Conservation (phyloP, 106 monocot species). For the Dioscorea zingiberensis region DNA sequence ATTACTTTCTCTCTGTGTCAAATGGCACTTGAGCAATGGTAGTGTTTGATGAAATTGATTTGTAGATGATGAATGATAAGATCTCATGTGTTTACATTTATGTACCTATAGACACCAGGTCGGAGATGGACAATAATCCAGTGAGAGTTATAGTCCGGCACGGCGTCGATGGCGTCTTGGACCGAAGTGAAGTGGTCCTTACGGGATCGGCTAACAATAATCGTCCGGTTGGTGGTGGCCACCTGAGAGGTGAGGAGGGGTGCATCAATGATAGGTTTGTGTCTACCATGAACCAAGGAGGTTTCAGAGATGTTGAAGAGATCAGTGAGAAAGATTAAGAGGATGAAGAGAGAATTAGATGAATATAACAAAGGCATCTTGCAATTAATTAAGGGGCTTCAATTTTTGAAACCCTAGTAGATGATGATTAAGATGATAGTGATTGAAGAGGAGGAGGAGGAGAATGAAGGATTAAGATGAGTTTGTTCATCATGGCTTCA, state of each 20-base stretch:
- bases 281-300: background rate
- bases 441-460: too few species aligned
- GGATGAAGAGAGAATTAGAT: background rate
- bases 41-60: too few species aligned
- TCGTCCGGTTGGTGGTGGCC: slow-evolving; percentile 27
- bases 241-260: slow-evolving; percentile 45
- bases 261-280: slow-evolving; percentile 23
- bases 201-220: slow-evolving; percentile 37
- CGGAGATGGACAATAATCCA: slow-evolving; percentile 79
- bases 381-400: too few species aligned
- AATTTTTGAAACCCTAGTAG: too few species aligned
- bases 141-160: slow-evolving; percentile 61
- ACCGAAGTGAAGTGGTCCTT: slow-evolving; percentile 52
- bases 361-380: background rate
- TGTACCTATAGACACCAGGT: slow-evolving; percentile 57
- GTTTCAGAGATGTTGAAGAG: background rate
- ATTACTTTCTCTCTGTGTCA: slow-evolving; percentile 65
- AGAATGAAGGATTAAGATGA: background rate
- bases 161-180: slow-evolving; percentile 66
- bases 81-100: background rate
- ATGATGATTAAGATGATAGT: too few species aligned
- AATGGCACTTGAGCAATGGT: too few species aligned
- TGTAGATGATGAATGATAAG: too few species aligned
- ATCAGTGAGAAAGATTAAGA: slow-evolving; percentile 5
- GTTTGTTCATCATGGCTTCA: background rate